Conservation (phyloP, 768 basidiomycete genomes). For the Russula vinacea region DNA sequence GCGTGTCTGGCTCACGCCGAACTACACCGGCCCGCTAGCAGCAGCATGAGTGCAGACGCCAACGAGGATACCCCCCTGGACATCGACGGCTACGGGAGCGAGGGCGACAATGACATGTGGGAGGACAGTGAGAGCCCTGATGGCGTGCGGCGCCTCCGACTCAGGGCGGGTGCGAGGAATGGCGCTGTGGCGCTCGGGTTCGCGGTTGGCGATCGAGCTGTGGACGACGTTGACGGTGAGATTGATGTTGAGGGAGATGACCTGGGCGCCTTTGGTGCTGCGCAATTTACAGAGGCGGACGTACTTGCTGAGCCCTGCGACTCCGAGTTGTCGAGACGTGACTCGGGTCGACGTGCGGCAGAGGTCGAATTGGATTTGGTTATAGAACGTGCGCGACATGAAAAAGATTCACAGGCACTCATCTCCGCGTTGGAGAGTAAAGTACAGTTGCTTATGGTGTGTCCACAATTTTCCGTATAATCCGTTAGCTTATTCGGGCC, state of each 20-base stretch:
- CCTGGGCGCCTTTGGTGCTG: slow-evolving; percentile 58
- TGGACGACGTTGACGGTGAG: slow-evolving; percentile 71
- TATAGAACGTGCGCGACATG: slow-evolving; percentile 50
- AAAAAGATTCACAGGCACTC: slow-evolving; percentile 44
- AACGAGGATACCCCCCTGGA: slow-evolving; percentile 31
- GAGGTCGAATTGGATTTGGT: slow-evolving; percentile 45
- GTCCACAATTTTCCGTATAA: slow-evolving; percentile 30
- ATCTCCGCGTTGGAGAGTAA: slow-evolving; percentile 60
- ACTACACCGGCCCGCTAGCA: neutral
- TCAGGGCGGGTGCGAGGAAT: slow-evolving; percentile 4
- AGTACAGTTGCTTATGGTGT: slow-evolving; percentile 43
- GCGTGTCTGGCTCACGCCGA: slow-evolving; percentile 64
- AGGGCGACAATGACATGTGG: slow-evolving; percentile 41
- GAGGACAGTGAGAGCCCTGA: slow-evolving; percentile 39
- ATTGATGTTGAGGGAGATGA: slow-evolving; percentile 81
- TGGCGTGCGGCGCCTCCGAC: slow-evolving; percentile 11
- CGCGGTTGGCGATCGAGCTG: slow-evolving; percentile 52
- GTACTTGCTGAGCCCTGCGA: slow-evolving; percentile 39
- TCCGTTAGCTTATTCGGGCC: neutral
- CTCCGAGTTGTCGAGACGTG: slow-evolving; percentile 7
- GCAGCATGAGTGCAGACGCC: slow-evolving; percentile 36
- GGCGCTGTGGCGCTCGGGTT: slow-evolving; percentile 47
- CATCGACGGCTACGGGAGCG: slow-evolving; percentile 30
- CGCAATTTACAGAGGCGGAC: slow-evolving; percentile 76
- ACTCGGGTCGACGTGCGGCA: slow-evolving; percentile 20